A percentile compares a stretch with the other conserved stretches of the same genome.
Evolutionary conservation across 805 yeast genomes (phyloP).

Genomic region (Pichia rugopelliculosa): DNA sequence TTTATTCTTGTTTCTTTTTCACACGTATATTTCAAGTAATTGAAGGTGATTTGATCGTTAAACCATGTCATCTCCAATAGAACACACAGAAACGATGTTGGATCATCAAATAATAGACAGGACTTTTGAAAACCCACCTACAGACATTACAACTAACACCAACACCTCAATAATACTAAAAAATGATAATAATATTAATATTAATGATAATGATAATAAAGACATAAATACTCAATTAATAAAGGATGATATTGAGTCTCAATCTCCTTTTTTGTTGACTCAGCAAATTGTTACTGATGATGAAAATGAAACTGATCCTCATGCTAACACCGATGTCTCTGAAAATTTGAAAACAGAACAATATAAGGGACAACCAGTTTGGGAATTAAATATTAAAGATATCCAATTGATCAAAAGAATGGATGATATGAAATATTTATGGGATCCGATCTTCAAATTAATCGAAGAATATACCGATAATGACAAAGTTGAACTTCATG

Average conservation of each 20-base stretch:
- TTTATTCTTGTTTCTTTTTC: neutral
- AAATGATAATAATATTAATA: neutral
- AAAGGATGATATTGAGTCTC: neutral
- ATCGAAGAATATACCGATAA: neutral
- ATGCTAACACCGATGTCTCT: neutral
- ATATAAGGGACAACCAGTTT: constrained; percentile 9
- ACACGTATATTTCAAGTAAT: neutral
- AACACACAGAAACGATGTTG: constrained; percentile 8
- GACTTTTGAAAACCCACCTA: neutral
- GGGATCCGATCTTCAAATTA: neutral
- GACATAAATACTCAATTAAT: neutral
- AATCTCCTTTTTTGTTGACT: neutral
- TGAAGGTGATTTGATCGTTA: neutral
- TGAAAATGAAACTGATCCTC: neutral
- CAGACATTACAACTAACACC: neutral
- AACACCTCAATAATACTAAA: neutral
- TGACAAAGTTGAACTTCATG: neutral
- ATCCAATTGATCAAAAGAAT: neutral
- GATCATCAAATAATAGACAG: neutral
- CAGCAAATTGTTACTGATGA: constrained; percentile 1
- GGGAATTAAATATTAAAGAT: neutral
- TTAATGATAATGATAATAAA: neutral
- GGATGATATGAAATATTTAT: constrained; percentile 1
- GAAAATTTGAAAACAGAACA: neutral
- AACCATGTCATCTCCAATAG: constrained; percentile 18